Percentiles rank a stretch among this genome's conserved stretches.
Evolutionary conservation across 2,329 filamentous ascomycete species (phyloP).

Genomic region (Paracorniculantispora psalliotae): DNA sequence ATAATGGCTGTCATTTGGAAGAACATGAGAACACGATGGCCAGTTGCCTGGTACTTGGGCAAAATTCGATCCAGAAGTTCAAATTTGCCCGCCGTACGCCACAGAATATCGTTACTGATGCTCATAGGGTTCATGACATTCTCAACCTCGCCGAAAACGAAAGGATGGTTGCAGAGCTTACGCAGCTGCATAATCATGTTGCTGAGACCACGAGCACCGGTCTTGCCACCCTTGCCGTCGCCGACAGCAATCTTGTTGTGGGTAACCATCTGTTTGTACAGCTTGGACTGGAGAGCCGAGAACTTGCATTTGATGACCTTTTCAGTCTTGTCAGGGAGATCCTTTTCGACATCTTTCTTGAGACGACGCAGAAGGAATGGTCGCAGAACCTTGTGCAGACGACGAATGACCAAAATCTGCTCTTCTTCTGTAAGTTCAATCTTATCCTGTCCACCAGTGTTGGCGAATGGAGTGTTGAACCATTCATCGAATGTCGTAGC

Average conservation of each 20-base stretch:
- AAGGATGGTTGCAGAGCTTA: constrained; percentile 98
- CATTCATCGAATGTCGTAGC: constrained; percentile 98
- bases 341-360: constrained; percentile 99
- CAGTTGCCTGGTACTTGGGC: constrained; percentile 86
- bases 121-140: constrained; percentile 93
- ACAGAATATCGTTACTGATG: constrained; percentile 86
- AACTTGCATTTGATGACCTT: constrained; percentile 99
- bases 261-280: constrained; percentile 96
- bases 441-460: constrained; percentile 95
- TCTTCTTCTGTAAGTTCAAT: constrained; percentile 99
- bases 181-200: constrained; percentile 99
- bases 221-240: constrained; percentile 93
- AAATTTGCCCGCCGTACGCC: constrained; percentile 96
- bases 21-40: constrained; percentile 97
- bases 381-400: constrained; percentile 93
- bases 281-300: constrained; percentile 83
- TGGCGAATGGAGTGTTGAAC: constrained; percentile 99
- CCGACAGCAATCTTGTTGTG: constrained; percentile 93
- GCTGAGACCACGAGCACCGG: constrained; percentile 86
- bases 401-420: constrained; percentile 94
- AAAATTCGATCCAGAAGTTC: constrained; percentile 88
- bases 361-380: constrained; percentile 96
- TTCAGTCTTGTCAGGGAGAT: constrained; percentile 97
- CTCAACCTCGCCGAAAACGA: constrained; percentile 96
- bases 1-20: constrained; percentile 99